Evolutionary conservation across 1,284 basidiomycete genomes (phyloP).

Genomic region (Pulveroboletus sp.): DNA sequence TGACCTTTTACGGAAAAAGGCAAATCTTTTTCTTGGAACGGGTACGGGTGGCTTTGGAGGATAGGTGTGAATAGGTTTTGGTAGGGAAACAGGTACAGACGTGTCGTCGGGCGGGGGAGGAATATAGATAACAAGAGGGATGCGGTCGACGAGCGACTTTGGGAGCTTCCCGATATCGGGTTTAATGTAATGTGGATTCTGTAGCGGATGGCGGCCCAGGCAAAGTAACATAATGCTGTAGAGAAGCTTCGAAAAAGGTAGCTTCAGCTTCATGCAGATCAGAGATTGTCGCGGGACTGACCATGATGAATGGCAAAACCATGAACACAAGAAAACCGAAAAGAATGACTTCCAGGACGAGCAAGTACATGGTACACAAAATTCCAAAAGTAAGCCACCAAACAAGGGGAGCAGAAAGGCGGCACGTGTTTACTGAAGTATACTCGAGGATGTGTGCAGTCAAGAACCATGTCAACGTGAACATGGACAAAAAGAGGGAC

Average conservation of each 20-base stretch:
- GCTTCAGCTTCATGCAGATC: slow-evolving; percentile 8
- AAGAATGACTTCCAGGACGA: slow-evolving; percentile 70
- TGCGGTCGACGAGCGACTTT: slow-evolving; percentile 67
- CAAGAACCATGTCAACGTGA: slow-evolving; percentile 78
- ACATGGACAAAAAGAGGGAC: slow-evolving; percentile 61
- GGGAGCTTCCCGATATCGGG: slow-evolving; percentile 76
- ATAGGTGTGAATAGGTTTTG: slow-evolving; percentile 52
- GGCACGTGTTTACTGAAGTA: slow-evolving; percentile 69
- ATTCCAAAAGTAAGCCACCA: slow-evolving; percentile 84
- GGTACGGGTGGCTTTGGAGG: slow-evolving; percentile 49
- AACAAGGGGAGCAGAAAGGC: slow-evolving; percentile 68
- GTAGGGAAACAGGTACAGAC: slow-evolving; percentile 41
- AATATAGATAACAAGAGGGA: slow-evolving; percentile 81
- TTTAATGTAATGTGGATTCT: slow-evolving; percentile 67
- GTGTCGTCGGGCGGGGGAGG: slow-evolving; percentile 66
- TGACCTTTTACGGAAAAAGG: slow-evolving; percentile 45
- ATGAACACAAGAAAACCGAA: slow-evolving; percentile 75
- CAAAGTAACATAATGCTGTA: slow-evolving; percentile 77
- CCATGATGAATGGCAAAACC: slow-evolving; percentile 73
- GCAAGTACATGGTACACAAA: slow-evolving; percentile 75
- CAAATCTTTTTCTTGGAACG: slow-evolving; percentile 49
- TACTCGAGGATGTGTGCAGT: slow-evolving; percentile 77
- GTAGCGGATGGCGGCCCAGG: slow-evolving; percentile 72
- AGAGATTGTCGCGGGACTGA: slow-evolving; percentile 41
- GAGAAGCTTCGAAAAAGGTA: slow-evolving; percentile 51